phyloP scores from a whole-genome alignment of 2,329 filamentous ascomycete species.

The Penicillium rolfsii region DNA sequence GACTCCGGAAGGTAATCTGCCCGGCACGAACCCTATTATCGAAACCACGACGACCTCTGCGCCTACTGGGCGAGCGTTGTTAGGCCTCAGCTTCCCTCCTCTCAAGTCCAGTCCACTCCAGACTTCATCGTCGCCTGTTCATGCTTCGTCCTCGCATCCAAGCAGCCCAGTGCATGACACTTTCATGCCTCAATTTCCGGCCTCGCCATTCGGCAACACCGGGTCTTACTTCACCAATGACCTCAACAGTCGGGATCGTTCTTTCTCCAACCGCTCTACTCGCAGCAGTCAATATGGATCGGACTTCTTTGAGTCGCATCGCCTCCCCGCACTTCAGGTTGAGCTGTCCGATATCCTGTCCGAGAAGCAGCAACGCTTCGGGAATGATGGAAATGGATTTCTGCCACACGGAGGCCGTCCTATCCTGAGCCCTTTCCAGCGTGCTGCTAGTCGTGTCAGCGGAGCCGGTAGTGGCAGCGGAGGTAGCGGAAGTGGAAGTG shows the following conservation, averaged over 20 bases:
- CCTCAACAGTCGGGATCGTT: slow-evolving; percentile 42
- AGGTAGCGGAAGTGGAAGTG: slow-evolving; percentile 45
- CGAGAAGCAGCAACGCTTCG: slow-evolving; percentile 38
- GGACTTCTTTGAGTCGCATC: slow-evolving; percentile 37
- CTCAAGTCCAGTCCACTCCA: slow-evolving; percentile 43
- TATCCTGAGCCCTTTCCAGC: slow-evolving; percentile 44
- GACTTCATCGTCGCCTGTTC: slow-evolving; percentile 39
- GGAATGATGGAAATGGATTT: slow-evolving; percentile 37
- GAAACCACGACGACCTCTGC: slow-evolving; percentile 37
- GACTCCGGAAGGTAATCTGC: slow-evolving; percentile 64
- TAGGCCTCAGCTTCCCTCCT: slow-evolving; percentile 42
- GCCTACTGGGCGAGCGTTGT: slow-evolving; percentile 37
- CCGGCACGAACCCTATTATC: slow-evolving; percentile 53
- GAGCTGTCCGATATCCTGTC: slow-evolving; percentile 38
- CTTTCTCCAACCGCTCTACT: slow-evolving; percentile 47
- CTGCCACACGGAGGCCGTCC: slow-evolving; percentile 43
- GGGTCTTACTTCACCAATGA: slow-evolving; percentile 39
- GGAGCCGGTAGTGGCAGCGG: slow-evolving; percentile 50
- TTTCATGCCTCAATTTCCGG: slow-evolving; percentile 37
- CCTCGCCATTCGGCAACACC: slow-evolving; percentile 39
- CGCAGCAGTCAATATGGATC: slow-evolving; percentile 43
- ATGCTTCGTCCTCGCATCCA: slow-evolving; percentile 38
- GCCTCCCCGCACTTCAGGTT: slow-evolving; percentile 35
- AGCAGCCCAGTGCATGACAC: slow-evolving; percentile 39
- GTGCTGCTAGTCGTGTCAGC: slow-evolving; percentile 54